Conservation (phyloP, 257 asterid genomes). For the Solanum ahanhuiri region DNA sequence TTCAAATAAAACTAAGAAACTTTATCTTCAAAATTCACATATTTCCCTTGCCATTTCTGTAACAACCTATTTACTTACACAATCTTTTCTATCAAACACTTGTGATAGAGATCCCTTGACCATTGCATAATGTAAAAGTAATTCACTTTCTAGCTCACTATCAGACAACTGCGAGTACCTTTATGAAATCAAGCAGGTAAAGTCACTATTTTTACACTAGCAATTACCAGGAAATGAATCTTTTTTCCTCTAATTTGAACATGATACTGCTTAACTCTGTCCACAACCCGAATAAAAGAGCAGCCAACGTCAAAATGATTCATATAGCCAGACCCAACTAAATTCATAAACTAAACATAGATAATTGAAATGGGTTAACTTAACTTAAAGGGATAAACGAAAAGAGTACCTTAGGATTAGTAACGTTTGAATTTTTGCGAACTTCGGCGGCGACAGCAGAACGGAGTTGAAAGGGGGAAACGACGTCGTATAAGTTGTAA, state of each 20-base stretch:
- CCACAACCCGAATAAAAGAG: no score
- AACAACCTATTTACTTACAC: background rate
- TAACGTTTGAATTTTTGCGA: conserved; percentile 63
- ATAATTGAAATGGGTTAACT: no score
- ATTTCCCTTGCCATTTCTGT: background rate
- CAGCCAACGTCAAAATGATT: no score
- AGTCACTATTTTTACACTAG: background rate
- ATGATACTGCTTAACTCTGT: no score
- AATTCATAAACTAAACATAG: no score
- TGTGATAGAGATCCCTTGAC: background rate
- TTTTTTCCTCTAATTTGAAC: no score
- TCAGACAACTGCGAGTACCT: background rate
- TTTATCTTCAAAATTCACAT: background rate
- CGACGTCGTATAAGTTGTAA: conserved; percentile 70
- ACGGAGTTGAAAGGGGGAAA: conserved; percentile 63
- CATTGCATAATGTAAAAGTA: background rate
- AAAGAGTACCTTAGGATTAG: conserved; percentile 55
- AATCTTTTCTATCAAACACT: background rate
- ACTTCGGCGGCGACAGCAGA: conserved; percentile 56
- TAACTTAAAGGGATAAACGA: no score
- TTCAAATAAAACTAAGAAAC: background rate
- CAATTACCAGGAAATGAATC: background rate
- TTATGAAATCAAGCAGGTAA: background rate
- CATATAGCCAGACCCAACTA: no score
- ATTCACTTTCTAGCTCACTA: background rate